Evolutionary conservation across 768 basidiomycete species (phyloP), one percentile per base, ranked within the genome.

Genomic region (Pisolithus orientalis): DNA sequence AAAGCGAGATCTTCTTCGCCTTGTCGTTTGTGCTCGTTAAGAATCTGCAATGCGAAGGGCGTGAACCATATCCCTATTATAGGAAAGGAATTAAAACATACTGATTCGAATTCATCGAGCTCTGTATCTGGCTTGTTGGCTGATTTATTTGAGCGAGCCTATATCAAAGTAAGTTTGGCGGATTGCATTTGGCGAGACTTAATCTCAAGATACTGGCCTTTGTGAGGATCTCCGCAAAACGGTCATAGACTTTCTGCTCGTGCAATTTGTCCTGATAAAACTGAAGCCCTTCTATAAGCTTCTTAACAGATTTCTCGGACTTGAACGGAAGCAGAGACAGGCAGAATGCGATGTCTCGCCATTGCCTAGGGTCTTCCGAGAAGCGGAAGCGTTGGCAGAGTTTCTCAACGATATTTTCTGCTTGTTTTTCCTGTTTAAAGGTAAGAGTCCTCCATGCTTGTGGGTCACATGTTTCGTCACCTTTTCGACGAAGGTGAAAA

Each of bases 401-500:
- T 65, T 97, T 99, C 62, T 99, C 95, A 50, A 98, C 90, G 56
- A 99, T 91, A 62, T 80, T 87, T 70, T 98, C 95, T 0, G 95
- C 94, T 81, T 96, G 95, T 70, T 95, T 97, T 71, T 98, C 94
- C 93, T 95, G 61, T 13, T 28, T 4, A 1, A 17, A 8, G 0
- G 11, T 31, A 5, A 11, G 11, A 42, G 25, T 8, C 14, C 16
- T 8, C 9, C 17, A 14, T 13, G 11, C 6, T 21, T 21, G 40
- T 11, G 25, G 17, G n/a, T 9, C 11, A 0, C 4, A 9, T 13
- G 25, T 57, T 78, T 11, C 1, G 14, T 45, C n/a, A 85, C 94
- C 80, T 99, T 98, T 68, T 98, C 95, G 58, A 99, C 93, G 66
- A 94, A 99, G 1, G 82, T 79, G 70, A 99, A 98, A 56, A 99